Conservation (phyloP, 257 asterid genomes). For the Solanum phureja region DNA sequence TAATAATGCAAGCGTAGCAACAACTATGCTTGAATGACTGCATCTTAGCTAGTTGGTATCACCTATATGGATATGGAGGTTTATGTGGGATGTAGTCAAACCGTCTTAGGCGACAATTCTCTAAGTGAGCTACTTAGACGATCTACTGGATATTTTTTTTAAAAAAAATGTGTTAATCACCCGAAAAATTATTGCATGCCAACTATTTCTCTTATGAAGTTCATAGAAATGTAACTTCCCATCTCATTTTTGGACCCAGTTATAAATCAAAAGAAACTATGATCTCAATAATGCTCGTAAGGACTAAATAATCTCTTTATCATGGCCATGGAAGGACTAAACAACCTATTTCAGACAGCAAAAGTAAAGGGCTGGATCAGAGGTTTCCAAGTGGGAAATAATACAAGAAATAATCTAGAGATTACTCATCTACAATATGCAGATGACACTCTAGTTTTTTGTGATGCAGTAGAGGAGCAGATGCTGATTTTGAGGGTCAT, state of each 20-base stretch:
- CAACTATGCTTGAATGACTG: neutral
- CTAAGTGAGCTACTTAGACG: neutral
- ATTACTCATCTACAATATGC: too few species aligned
- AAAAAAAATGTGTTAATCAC: neutral
- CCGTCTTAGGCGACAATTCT: neutral
- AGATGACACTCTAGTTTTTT: too few species aligned
- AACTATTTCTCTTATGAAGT: neutral
- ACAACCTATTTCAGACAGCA: too few species aligned
- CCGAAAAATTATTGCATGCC: neutral
- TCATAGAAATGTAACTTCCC: neutral
- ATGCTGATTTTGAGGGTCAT: too few species aligned
- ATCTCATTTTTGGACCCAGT: neutral
- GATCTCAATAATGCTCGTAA: neutral
- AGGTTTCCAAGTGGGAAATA: too few species aligned
- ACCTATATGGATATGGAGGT: neutral
- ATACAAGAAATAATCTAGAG: too few species aligned
- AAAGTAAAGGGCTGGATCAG: too few species aligned
- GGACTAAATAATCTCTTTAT: too few species aligned
- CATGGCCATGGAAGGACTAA: too few species aligned
- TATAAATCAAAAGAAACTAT: neutral
- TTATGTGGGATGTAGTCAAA: neutral
- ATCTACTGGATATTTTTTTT: neutral
- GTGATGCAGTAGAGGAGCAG: too few species aligned
- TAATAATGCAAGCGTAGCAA: neutral
- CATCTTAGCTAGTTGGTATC: neutral